A percentile compares a stretch with the other conserved stretches of the same genome.
Evolutionary conservation across 768 basidiomycete species (phyloP).

Genomic region (Phlebiopsis flavidoalba): DNA sequence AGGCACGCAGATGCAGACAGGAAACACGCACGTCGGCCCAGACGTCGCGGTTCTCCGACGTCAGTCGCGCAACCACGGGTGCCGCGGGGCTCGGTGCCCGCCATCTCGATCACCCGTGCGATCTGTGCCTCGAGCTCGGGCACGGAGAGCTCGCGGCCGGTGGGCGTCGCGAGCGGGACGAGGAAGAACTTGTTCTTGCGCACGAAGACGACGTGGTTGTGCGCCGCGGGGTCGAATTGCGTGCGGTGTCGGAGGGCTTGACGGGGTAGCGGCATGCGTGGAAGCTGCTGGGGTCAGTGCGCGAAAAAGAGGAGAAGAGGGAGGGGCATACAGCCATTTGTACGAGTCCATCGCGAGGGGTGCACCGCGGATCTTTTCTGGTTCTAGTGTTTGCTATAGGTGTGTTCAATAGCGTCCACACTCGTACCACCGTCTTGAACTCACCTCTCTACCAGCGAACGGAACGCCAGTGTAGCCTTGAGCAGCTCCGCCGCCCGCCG

Average conservation of each 20-base stretch:
- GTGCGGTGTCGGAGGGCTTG: slow-evolving; percentile 77
- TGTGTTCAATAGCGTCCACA: background rate
- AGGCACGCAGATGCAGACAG: background rate
- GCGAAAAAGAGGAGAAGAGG: background rate
- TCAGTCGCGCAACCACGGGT: slow-evolving; percentile 75
- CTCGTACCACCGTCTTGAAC: slow-evolving; percentile 16
- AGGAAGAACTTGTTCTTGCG: slow-evolving; percentile 90
- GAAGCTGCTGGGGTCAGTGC: slow-evolving; percentile 47
- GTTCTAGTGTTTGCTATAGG: slow-evolving; percentile 62
- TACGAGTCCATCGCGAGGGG: slow-evolving; percentile 94
- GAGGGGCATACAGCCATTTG: slow-evolving; percentile 71
- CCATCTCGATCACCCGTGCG: slow-evolving; percentile 58
- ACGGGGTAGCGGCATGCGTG: slow-evolving; percentile 87
- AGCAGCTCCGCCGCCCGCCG: slow-evolving; percentile 77
- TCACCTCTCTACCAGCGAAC: slow-evolving; percentile 78
- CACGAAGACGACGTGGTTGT: slow-evolving; percentile 89
- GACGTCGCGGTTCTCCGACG: slow-evolving; percentile 81
- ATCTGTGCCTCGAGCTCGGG: slow-evolving; percentile 84
- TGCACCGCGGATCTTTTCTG: slow-evolving; percentile 72
- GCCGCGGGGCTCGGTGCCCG: slow-evolving; percentile 41
- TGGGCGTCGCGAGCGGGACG: slow-evolving; percentile 60
- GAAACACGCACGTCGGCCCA: slow-evolving; percentile 70
- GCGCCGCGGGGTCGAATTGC: slow-evolving; percentile 62
- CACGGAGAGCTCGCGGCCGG: slow-evolving; percentile 68
- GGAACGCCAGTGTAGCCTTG: slow-evolving; percentile 82